These are phyloP conservation scores for Populus deltoides DNA, from an alignment of 345 rosid species.

Conservation along the genomic window DNA sequence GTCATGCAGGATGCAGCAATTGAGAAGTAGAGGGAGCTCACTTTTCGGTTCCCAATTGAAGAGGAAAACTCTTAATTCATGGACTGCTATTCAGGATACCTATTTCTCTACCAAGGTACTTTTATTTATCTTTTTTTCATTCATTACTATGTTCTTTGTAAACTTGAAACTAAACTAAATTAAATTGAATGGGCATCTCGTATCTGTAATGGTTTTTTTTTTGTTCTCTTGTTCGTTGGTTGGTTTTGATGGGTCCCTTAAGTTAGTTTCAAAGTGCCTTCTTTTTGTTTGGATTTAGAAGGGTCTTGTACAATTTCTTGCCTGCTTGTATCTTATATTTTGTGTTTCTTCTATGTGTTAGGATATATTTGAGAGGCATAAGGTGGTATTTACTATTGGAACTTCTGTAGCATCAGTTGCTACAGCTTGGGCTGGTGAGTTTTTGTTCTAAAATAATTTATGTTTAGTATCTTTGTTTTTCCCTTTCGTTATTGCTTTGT, in stretches of 20 bases:
- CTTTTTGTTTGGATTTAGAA: background rate
- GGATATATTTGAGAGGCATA: slow-evolving; percentile 89
- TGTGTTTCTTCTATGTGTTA: slow-evolving; percentile 20
- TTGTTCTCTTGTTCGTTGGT: background rate
- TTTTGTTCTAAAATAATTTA: background rate
- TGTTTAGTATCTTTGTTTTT: background rate
- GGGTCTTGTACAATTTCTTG: background rate
- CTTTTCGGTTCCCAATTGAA: slow-evolving; percentile 50
- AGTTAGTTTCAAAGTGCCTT: background rate
- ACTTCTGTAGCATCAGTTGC: slow-evolving; percentile 90
- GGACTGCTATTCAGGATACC: slow-evolving; percentile 78
- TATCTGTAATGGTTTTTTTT: background rate
- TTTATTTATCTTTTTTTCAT: background rate
- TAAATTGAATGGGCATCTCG: background rate
- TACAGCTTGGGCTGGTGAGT: slow-evolving; percentile 86
- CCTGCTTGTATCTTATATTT: background rate
- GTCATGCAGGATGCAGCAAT: slow-evolving; percentile 48
- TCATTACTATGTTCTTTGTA: background rate
- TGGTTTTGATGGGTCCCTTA: background rate
- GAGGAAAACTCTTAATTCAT: slow-evolving; percentile 66
- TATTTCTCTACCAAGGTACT: slow-evolving; percentile 73
- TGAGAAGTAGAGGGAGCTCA: slow-evolving; percentile 55
- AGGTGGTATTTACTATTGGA: slow-evolving; percentile 81
- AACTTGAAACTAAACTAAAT: too few relatives aligned
- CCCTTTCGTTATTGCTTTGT: background rate